A percentile compares a stretch with the other conserved stretches of the same genome.
Conservation (phyloP, 1,284 basidiomycete genomes). For the Apiotrichum laibachii region DNA sequence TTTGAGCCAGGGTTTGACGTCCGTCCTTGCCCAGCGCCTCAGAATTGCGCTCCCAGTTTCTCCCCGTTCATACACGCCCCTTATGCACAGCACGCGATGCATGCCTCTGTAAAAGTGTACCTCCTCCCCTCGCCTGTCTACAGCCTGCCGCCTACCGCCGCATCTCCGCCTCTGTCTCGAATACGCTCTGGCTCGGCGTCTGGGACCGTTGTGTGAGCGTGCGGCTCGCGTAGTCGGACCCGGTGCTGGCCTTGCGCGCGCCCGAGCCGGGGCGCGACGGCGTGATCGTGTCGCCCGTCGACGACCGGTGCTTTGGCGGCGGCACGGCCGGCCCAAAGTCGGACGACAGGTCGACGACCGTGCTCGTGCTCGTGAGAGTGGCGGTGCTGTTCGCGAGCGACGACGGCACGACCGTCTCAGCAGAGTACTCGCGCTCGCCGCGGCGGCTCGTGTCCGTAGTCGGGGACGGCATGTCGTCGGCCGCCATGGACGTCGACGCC, state of each 20-base stretch:
- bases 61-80: no score
- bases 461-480: background rate
- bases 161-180: slow-evolving; percentile 2
- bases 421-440: slow-evolving; percentile 9
- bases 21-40: no score
- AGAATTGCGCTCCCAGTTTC: no score
- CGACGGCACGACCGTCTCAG: slow-evolving; percentile 9
- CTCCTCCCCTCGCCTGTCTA: background rate
- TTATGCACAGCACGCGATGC: background rate
- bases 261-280: no score
- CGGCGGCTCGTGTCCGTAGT: background rate
- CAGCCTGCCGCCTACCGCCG: background rate
- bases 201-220: background rate
- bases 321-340: no score
- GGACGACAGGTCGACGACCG: no score
- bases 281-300: background rate
- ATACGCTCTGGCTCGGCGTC: background rate
- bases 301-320: background rate
- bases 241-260: no score
- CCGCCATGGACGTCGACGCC: background rate
- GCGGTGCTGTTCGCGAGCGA: background rate
- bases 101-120: background rate
- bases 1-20: no score
- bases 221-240: background rate
- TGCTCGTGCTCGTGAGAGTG: no score